phyloP scores from a whole-genome alignment of 306 rosid species.

The Fragaria nilgerrensis region DNA sequence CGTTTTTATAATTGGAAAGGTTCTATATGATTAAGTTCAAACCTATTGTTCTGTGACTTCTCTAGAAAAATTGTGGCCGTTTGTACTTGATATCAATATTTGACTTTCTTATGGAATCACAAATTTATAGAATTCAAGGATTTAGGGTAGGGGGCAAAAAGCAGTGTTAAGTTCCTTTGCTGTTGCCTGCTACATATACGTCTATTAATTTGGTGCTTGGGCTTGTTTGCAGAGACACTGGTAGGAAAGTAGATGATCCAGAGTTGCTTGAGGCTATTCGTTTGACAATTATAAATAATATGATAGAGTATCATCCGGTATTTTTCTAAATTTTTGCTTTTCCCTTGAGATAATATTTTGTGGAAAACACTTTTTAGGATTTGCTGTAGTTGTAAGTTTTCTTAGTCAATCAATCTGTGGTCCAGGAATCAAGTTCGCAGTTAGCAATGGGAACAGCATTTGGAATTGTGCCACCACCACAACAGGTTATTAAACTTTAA shows the following conservation, averaged over 20 bases:
- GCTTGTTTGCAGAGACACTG: constrained; percentile 75
- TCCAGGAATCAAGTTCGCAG: constrained; percentile 83
- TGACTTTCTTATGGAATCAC: not conserved
- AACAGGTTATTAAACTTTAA: constrained; percentile 54
- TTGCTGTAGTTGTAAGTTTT: constrained; percentile 19
- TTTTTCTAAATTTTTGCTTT: constrained; percentile 23
- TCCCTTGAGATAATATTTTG: constrained; percentile 13
- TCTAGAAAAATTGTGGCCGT: not conserved
- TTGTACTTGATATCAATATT: not conserved
- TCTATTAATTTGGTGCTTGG: constrained; percentile 36
- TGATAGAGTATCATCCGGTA: constrained; percentile 90
- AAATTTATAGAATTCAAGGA: not conserved
- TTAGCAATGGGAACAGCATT: constrained; percentile 91
- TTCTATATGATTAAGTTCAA: not conserved
- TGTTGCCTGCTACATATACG: not conserved
- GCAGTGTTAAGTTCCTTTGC: not conserved
- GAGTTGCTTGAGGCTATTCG: constrained; percentile 95
- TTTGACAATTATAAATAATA: constrained; percentile 79
- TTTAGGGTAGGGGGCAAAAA: not conserved
- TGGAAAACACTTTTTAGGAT: constrained; percentile 19
- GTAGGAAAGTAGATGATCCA: constrained; percentile 89
- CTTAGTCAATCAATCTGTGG: constrained; percentile 22
- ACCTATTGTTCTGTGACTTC: not conserved
- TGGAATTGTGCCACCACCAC: constrained; percentile 68
- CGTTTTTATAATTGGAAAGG: not conserved